Evolutionary conservation across 805 yeast species (phyloP).

Genomic region (Saturnispora mendoncae): DNA sequence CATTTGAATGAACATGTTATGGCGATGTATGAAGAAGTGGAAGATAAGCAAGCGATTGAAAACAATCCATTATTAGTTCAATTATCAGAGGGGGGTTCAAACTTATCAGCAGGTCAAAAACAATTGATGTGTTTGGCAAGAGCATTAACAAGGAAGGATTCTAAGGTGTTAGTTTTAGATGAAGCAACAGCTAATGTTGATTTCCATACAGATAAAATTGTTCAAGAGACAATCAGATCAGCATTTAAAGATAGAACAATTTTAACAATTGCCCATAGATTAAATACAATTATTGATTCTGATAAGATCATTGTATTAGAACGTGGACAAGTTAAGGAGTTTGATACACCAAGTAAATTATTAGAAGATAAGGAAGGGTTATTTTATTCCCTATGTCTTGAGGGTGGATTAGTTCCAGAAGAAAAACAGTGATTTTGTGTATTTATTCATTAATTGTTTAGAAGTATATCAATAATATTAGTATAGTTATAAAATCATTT

Average conservation of each 20-base stretch:
- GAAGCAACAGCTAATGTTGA: constrained; percentile 90
- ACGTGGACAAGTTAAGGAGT: constrained; percentile 66
- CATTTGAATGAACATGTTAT: constrained; percentile 63
- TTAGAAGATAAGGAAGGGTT: constrained; percentile 57
- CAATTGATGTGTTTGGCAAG: constrained; percentile 80
- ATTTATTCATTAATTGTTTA: too few relatives aligned
- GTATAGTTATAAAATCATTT: not conserved
- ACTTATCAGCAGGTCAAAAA: constrained; percentile 80
- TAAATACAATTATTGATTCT: constrained; percentile 75
- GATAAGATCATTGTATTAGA: constrained; percentile 72
- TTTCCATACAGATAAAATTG: constrained; percentile 69
- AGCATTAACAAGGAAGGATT: constrained; percentile 54
- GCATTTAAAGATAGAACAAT: constrained; percentile 73
- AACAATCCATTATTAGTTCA: constrained; percentile 22
- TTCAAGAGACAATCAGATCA: constrained; percentile 68
- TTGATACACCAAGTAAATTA: constrained; percentile 61
- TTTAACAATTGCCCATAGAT: constrained; percentile 76
- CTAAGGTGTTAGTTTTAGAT: constrained; percentile 59
- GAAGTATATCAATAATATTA: not conserved
- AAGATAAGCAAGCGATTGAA: constrained; percentile 33
- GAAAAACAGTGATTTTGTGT: not conserved
- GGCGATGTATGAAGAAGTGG: constrained; percentile 39
- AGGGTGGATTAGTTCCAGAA: constrained; percentile 49
- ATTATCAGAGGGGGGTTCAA: constrained; percentile 38
- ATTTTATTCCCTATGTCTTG: constrained; percentile 73